Evolutionary conservation across 1,284 basidiomycete genomes (phyloP).

Genomic region (Porodaedalea pini): DNA sequence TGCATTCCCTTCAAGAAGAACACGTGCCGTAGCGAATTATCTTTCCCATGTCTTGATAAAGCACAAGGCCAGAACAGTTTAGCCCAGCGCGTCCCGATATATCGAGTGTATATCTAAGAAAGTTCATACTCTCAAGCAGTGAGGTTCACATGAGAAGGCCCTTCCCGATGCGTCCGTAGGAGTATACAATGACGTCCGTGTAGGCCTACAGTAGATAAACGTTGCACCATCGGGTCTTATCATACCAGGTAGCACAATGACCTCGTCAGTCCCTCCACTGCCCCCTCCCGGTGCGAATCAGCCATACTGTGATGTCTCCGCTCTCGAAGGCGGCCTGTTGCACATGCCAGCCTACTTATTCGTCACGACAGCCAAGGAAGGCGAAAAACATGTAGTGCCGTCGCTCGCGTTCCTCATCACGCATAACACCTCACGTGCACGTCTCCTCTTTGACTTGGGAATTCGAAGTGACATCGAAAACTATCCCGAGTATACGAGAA

Average conservation of each 20-base stretch:
- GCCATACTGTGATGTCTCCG: constrained; percentile 21
- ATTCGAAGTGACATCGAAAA: constrained; percentile 17
- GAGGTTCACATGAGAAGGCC: too few species aligned
- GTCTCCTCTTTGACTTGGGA: constrained; percentile 25
- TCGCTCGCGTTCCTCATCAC: constrained; percentile 23
- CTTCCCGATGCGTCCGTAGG: too few species aligned
- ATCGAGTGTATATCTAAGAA: too few species aligned
- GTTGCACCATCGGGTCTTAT: not conserved
- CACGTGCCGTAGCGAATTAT: too few species aligned
- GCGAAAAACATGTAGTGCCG: constrained; percentile 14
- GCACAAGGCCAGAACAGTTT: too few species aligned
- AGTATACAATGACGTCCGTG: constrained; percentile 36
- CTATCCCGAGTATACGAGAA: not conserved
- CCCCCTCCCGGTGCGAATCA: constrained; percentile 18
- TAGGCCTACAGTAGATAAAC: not conserved
- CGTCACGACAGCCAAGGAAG: constrained; percentile 11
- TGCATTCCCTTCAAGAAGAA: too few species aligned
- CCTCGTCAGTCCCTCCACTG: not conserved
- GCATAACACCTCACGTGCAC: constrained; percentile 13
- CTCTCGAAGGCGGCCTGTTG: constrained; percentile 21
- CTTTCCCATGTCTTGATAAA: too few species aligned
- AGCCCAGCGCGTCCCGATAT: too few species aligned
- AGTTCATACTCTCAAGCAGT: too few species aligned
- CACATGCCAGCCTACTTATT: constrained; percentile 8
- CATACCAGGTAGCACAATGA: not conserved